Conservation (phyloP, 2,329 filamentous ascomycete genomes). For the Penicillium sp. region DNA sequence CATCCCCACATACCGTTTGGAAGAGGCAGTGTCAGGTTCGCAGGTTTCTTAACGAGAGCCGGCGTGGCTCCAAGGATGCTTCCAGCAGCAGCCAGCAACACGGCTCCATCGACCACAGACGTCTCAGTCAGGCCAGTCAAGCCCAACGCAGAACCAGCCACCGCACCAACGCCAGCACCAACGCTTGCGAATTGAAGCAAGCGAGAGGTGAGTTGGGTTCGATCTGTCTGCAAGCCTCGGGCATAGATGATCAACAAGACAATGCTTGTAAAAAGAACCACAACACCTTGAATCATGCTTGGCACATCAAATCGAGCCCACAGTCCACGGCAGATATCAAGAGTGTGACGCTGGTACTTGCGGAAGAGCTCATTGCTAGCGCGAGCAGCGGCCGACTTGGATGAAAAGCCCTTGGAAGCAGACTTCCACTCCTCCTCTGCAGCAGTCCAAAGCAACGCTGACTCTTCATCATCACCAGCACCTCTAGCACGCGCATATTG, state of each 20-base stretch:
- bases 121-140: conserved; percentile 29
- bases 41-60: conserved; percentile 41
- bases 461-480: conserved; percentile 59
- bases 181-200: conserved; percentile 53
- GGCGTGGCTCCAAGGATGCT: conserved; percentile 46
- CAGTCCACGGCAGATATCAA: conserved; percentile 74
- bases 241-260: conserved; percentile 71
- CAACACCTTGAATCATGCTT: conserved; percentile 79
- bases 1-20: conserved; percentile 86
- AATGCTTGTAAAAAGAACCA: conserved; percentile 67
- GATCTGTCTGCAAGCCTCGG: conserved; percentile 53
- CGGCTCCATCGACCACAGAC: conserved; percentile 32
- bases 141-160: conserved; percentile 26
- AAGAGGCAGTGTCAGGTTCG: conserved; percentile 51
- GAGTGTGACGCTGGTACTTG: conserved; percentile 73
- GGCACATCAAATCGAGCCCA: conserved; percentile 91
- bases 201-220: conserved; percentile 52
- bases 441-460: conserved; percentile 58
- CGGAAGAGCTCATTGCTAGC: conserved; percentile 58
- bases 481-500: conserved; percentile 75
- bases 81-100: conserved; percentile 44
- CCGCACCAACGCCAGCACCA: conserved; percentile 48
- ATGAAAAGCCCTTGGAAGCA: conserved; percentile 41
- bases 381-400: conserved; percentile 39
- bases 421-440: conserved; percentile 57